Conservation (phyloP, 148 eudicot species). For the Chenopodium quinoa region DNA sequence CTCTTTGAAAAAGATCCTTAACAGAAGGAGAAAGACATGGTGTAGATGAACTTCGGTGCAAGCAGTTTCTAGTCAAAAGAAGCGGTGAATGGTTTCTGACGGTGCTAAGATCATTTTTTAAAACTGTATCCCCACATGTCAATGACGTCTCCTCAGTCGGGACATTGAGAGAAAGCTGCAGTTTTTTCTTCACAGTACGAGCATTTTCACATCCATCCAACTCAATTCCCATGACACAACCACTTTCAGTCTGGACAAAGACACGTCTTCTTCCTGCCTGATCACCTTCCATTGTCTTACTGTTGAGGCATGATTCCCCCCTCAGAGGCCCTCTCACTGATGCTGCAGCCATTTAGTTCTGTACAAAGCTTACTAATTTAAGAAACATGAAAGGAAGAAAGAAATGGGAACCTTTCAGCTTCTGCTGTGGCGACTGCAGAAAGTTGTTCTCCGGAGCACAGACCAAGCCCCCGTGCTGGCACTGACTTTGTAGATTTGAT, state of each 20-base stretch:
- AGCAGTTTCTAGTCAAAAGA: conserved; percentile 55
- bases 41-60: conserved; percentile 94
- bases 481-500: conserved; percentile 10
- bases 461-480: conserved; percentile 25
- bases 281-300: conserved; percentile 29
- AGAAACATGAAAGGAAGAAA: conserved; percentile 37
- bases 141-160: conserved; percentile 82
- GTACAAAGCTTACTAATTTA: conserved; percentile 27
- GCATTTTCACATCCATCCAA: conserved; percentile 85
- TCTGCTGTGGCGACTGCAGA: conserved; percentile 26
- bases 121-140: conserved; percentile 79
- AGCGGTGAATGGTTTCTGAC: conserved; percentile 85
- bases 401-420: conserved; percentile 11
- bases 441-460: conserved; percentile 27
- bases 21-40: conserved; percentile 88
- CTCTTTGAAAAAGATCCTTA: conserved; percentile 57
- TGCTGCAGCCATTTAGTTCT: conserved; percentile 39
- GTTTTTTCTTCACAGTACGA: conserved; percentile 81
- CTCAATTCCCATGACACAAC: conserved; percentile 92
- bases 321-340: conserved; percentile 23
- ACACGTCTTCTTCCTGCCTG: conserved; percentile 65
- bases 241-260: conserved; percentile 89
- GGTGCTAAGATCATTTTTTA: conserved; percentile 80
- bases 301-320: conserved; percentile 24
- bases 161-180: conserved; percentile 74